phyloP scores from a whole-genome alignment of 768 basidiomycete genomes.

The Tricholoma matsutake region DNA sequence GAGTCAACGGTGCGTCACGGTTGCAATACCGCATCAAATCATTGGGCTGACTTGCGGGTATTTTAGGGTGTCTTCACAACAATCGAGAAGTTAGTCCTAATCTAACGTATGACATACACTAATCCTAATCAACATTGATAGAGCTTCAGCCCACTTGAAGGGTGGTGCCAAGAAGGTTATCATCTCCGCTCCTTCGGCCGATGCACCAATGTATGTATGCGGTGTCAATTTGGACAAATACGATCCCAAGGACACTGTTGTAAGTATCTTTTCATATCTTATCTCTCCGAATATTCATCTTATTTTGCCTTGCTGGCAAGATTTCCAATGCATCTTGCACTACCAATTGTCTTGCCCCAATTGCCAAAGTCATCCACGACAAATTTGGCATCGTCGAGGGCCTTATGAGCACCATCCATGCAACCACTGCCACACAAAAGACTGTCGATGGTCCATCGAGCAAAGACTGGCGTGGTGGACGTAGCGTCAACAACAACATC shows the following conservation, averaged over 20 bases:
- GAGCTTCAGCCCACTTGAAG: conserved; percentile 90
- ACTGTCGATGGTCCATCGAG: conserved; percentile 90
- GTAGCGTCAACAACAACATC: conserved; percentile 96
- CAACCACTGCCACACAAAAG: conserved; percentile 95
- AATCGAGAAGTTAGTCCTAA: conserved; percentile 64
- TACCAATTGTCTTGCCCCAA: conserved; percentile 99
- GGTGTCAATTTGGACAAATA: conserved; percentile 96
- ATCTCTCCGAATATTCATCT: not conserved
- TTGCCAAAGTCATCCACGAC: conserved; percentile 98
- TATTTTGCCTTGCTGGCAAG: conserved; percentile 27
- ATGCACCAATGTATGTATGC: conserved; percentile 92
- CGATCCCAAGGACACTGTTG: conserved; percentile 83
- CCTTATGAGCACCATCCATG: conserved; percentile 98
- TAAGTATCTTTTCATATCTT: conserved; percentile 40
- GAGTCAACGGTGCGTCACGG: conserved; percentile 81
- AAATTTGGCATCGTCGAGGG: conserved; percentile 95
- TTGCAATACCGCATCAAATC: conserved; percentile 10
- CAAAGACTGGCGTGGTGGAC: conserved; percentile 98
- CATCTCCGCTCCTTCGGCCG: conserved; percentile 98
- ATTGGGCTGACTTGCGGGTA: conserved; percentile 11
- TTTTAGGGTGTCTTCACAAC: conserved; percentile 96
- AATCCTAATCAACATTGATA: conserved; percentile 25
- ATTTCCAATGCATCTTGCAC: conserved; percentile 99
- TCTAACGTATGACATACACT: conserved; percentile 2
- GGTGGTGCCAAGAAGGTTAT: conserved; percentile 99